Base-by-base conservation (phyloP, 2,329 filamentous ascomycete genomes). In the Colletotrichum tofieldiae region DNA sequence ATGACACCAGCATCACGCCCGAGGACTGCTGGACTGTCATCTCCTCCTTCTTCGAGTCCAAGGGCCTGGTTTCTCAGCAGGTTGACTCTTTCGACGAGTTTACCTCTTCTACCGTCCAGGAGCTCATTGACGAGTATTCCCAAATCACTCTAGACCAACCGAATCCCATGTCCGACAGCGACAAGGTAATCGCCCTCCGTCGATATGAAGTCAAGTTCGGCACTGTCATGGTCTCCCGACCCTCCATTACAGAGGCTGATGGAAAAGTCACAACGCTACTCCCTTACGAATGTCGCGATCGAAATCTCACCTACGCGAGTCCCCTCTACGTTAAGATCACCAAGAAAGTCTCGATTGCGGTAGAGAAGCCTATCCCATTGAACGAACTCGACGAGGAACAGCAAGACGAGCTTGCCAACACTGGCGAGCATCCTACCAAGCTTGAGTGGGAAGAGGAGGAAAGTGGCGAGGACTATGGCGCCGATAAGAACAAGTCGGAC, bases 11-110 rank as follows among this genome's bases (percentile, higher is more conserved):
- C 77, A 98, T 98, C 85, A 98, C 95, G 35, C 94, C 95, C 73
- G 96, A 98, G 86, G 97, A 99, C 84, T 98, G 95, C 87, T 99
- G 97, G 96, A 93, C 93, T 75, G 96, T 98, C 79, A 98, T 99
- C 81, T 95, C 94, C 68, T 93, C 96, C 12, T 98, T 98, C 87
- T 99, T 99, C 85, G 94, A 98, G 77, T 90, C 92, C 74, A 99
- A 98, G 84, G 96, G 96, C 78, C 89, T 99, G 41, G 96, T 98
- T 29, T 98, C 96, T 20, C 96, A 99, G 84, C 96, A 99, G 86
- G 92, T 98, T 74, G 96, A 98, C 82, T 99, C 97, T 0, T 99
- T 98, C 84, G 95, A 99, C 84, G 95, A 98, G 81, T 99, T 99
- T 79, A 95, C 96, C 69, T 92, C 93, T 72, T 95, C 94, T 29